Percentiles rank a stretch among this genome's conserved stretches.
Evolutionary conservation across 2,329 filamentous ascomycete genomes (phyloP).

Genomic region (Pseudogymnoascus sp.): DNA sequence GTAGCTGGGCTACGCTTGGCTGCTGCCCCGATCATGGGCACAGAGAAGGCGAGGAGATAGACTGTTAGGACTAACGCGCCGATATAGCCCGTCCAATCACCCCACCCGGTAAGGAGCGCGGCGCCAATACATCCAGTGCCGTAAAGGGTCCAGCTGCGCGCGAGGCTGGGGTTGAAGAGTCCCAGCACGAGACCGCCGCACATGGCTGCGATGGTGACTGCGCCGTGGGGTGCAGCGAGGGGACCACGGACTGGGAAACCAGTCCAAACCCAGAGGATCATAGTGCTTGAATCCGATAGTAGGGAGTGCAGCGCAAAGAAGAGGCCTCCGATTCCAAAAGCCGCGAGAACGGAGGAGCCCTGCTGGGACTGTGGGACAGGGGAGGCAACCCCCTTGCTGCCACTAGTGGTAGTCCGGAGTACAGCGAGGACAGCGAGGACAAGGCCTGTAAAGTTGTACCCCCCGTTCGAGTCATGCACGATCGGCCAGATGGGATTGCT

Average conservation of each 20-base stretch:
- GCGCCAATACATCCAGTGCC: slow-evolving; percentile 73
- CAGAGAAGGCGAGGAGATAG: slow-evolving; percentile 74
- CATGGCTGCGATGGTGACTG: slow-evolving; percentile 81
- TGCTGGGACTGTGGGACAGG: slow-evolving; percentile 47
- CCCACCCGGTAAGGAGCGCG: slow-evolving; percentile 64
- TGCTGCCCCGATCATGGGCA: slow-evolving; percentile 67
- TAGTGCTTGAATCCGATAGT: slow-evolving; percentile 93
- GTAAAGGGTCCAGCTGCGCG: slow-evolving; percentile 71
- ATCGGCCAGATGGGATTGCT: slow-evolving; percentile 98
- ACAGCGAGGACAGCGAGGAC: slow-evolving; percentile 67
- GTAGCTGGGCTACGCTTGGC: slow-evolving; percentile 66
- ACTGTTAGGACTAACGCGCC: slow-evolving; percentile 67
- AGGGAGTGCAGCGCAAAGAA: slow-evolving; percentile 88
- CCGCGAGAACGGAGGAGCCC: slow-evolving; percentile 63
- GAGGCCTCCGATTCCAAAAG: slow-evolving; percentile 70
- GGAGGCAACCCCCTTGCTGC: slow-evolving; percentile 32
- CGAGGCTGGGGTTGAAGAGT: slow-evolving; percentile 61
- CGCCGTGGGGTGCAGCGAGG: slow-evolving; percentile 80
- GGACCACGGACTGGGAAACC: slow-evolving; percentile 88
- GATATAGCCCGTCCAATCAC: slow-evolving; percentile 83
- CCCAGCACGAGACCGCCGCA: slow-evolving; percentile 68
- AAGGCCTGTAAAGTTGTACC: slow-evolving; percentile 81
- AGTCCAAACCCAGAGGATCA: slow-evolving; percentile 98
- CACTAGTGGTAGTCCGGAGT: slow-evolving; percentile 63
- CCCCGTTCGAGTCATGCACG: slow-evolving; percentile 81